Evolutionary conservation across 1,284 basidiomycete species (phyloP), one percentile per base, ranked within the genome.

Genomic region (Mycosarcoma mackinlayi): DNA sequence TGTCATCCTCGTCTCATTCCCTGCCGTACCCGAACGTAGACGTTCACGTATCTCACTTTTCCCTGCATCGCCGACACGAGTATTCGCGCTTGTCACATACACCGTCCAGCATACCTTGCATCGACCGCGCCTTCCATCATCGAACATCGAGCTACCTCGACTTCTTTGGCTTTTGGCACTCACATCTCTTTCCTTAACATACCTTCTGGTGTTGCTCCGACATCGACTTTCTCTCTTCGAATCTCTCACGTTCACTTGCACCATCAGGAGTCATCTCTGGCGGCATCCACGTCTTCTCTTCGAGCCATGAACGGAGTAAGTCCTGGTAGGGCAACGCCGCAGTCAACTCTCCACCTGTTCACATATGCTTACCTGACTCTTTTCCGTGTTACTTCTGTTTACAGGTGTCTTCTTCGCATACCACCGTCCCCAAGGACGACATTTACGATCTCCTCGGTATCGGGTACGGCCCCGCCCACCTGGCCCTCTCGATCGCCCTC

Each of bases 381-480:
- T 18, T 18, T 16, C 35, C 21, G 18, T 6, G 8, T 28, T 39
- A 7, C 33, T 35, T 7, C 7, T 31, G 18, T 9, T 23, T 18
- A 4, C 51, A 60, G 56, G 38, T 66, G n/a, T 55, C 63, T 19
- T 51, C 47, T n/a, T 52, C 56, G 31, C 57, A 56, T 9, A 48
- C 34, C 33, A 44, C 48, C 24, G 54, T 73, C 35, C 24, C 37
- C 21, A 55, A 62, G 44, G 60, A 59, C 28, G 67, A 79, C 14
- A 71, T 78, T 37, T 73, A 71, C 39, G 79, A 80, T 53, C 62
- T 78, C 3, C 35, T 80, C 19, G 79, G 79, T n/a, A 70, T 80
- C 31, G 79, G 79, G 14, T 80, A 78, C 34, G 80, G 73, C 19
- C 80, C 80, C 3, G 79, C 79, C 39, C 79, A 82, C 21, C 49